Conservation (phyloP, 805 yeast genomes). For the Sugiyamaella mastotermitis region DNA sequence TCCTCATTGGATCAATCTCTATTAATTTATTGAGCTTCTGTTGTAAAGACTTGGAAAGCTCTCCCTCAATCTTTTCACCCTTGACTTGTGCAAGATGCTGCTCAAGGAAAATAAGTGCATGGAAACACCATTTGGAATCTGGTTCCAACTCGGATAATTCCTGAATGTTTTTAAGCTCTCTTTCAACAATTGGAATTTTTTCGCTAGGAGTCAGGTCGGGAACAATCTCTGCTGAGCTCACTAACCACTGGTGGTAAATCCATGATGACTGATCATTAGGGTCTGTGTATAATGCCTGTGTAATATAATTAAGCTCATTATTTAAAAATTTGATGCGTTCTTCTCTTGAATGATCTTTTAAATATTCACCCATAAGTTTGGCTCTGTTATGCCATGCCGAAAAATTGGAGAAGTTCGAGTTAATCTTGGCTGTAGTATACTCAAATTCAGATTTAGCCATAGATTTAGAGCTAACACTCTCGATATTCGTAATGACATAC, state of each 20-base stretch:
- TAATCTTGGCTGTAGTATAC: constrained; percentile 74
- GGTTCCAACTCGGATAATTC: constrained; percentile 70
- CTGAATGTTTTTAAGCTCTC: constrained; percentile 43
- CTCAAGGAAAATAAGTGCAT: constrained; percentile 44
- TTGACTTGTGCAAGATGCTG: constrained; percentile 23
- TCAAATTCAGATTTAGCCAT: constrained; percentile 52
- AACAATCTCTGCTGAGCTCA: constrained; percentile 31
- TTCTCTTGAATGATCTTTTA: constrained; percentile 6
- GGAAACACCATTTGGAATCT: constrained; percentile 71
- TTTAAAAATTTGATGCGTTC: constrained; percentile 35
- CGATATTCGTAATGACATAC: constrained; percentile 43
- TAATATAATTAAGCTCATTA: constrained; percentile 61
- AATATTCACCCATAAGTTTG: constrained; percentile 47
- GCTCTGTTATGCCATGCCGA: constrained; percentile 95
- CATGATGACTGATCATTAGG: constrained; percentile 93
- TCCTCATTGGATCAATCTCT: background rate
- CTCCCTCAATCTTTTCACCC: background rate
- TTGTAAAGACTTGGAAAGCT: background rate
- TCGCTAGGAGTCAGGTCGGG: constrained; percentile 26
- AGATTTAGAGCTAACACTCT: constrained; percentile 24
- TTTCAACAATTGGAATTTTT: constrained; percentile 36
- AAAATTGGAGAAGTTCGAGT: constrained; percentile 80
- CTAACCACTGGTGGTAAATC: constrained; percentile 82
- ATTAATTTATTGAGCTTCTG: background rate
- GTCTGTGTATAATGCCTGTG: constrained; percentile 85